Base-by-base conservation (phyloP, 768 basidiomycete genomes). In the Auricularia sp. region DNA sequence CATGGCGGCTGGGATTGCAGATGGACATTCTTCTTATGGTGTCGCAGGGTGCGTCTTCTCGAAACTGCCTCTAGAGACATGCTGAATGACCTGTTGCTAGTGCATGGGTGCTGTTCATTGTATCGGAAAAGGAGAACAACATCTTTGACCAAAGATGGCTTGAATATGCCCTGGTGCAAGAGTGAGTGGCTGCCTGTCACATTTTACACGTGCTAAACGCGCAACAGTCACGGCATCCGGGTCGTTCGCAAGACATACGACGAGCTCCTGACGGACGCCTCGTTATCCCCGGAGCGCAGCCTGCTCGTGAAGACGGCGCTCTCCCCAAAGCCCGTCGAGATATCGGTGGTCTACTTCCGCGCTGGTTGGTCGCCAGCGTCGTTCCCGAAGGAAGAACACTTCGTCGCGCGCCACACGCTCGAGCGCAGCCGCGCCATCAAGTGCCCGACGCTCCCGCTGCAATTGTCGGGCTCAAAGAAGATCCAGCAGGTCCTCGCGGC, bases 391-490 rank as follows among this genome's bases (percentile, higher is more conserved):
- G 71, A 82, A 0, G 65, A 75, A 4, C 83, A 88, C 61, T 98
- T 92, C 77, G 71, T 75, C 7, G 89, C 86, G 1, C 90, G 96
- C 7, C 82, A 89, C 69, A 75, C 85, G 14, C 80, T 98, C 42
- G 95, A 98, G 73, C 80, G 85, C 45, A 90, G 89, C 5, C 78
- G 75, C 62, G 94, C 96, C 0, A 94, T 94, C 79, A 96, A 98
- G 68, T 99, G 96, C 71, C 96, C 96, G 0, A 85, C 86, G 1
- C 85, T 98, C 68, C 86, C 89, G 4, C 81, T 98, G 14, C 96
- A 98, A 68, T 85, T 98, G n/a, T 94, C 95, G 0, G 96, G 96
- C 0, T 87, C 89, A 3, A 99, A 99, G 80, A 97, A 97, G 72
- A 85, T 99, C 0, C 96, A 98, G 74, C 87, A 98, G 70, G 90